These are phyloP conservation scores for Cymbidium sinense DNA, from an alignment of 106 monocot species.

Conservation along the genomic window DNA sequence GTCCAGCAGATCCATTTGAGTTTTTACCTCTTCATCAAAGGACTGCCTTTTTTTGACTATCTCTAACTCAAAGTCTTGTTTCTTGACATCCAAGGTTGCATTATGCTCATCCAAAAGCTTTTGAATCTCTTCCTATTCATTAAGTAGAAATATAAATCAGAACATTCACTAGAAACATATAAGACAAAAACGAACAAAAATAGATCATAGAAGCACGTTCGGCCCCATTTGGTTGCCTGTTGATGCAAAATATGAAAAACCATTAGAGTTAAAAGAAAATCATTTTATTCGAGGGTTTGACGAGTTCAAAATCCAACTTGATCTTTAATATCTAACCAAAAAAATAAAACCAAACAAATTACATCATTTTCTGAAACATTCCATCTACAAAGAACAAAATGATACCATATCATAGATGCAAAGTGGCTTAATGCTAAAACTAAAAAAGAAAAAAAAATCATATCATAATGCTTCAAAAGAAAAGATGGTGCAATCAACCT, in stretches of 20 bases:
- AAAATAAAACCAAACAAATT: background rate
- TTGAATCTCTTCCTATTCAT: conserved; percentile 61
- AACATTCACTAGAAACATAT: background rate
- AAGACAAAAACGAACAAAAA: background rate
- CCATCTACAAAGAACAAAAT: background rate
- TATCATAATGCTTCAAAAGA: background rate
- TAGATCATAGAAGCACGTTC: background rate
- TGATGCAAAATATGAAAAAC: background rate
- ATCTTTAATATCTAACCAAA: conserved; percentile 1
- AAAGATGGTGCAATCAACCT: background rate
- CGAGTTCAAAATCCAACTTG: background rate
- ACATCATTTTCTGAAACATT: background rate
- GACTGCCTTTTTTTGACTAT: conserved; percentile 41
- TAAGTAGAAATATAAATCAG: background rate
- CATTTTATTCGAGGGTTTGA: background rate
- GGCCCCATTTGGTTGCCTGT: background rate
- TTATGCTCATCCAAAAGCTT: conserved; percentile 84
- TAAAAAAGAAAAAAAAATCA: background rate
- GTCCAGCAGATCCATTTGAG: conserved; percentile 35
- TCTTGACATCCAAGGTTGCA: conserved; percentile 44
- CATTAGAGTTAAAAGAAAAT: background rate
- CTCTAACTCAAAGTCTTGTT: conserved; percentile 65
- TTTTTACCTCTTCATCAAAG: conserved; percentile 52
- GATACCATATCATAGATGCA: background rate
- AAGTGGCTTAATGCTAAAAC: background rate